Evolutionary conservation across 2,329 filamentous ascomycete genomes (phyloP), one percentile per base, ranked within the genome.

Genomic region (Fusarium clavum): DNA sequence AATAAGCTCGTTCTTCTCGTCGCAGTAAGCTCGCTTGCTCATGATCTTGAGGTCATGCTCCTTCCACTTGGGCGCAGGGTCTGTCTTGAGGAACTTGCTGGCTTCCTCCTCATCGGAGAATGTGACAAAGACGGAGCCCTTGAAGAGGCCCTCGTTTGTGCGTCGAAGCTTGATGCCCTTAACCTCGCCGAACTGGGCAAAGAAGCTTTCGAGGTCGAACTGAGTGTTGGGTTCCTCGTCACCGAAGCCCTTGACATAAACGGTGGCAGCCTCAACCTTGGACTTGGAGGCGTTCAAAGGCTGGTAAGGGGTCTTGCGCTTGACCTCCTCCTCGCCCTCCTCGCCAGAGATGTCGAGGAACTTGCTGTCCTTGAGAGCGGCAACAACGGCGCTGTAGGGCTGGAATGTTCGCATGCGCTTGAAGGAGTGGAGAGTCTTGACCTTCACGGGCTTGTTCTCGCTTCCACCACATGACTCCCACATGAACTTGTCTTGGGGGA

Each of bases 341-440:
- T 91, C 85, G 57, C 96, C 93, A 58, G 88, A 86, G 57, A 98
- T 81, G 9, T 92, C 88, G 52, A 99, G 86, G 64, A 90, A 82
- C 30, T 87, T 85, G 83, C 93, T 96, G 24, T 92, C 88, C 80
- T 91, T 92, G 55, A 98, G 88, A 38, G 96, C 95, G 56, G 90
- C 89, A 65, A 98, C 90, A 45, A 99, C 88, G 60, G 92, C 91
- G 59, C 88, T 90, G 83, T 94, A 94, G 44, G 94, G 93, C 82
- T 96, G 90, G 88, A 98, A 99, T 76, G 91, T 92, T 73, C 90
- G 91, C 97, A 99, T 99, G 80, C 97, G 94, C 83, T 94, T 95
- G 87, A 99, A 99, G 54, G 84, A 90, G 85, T 91, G 89, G 72
- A 99, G 89, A 67, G 90, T 87, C 76, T 90, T 90, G 73, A 99